These are phyloP conservation scores for Schizophyllum amplum DNA, from an alignment of 1,284 basidiomycete genomes.

Conservation along the genomic window DNA sequence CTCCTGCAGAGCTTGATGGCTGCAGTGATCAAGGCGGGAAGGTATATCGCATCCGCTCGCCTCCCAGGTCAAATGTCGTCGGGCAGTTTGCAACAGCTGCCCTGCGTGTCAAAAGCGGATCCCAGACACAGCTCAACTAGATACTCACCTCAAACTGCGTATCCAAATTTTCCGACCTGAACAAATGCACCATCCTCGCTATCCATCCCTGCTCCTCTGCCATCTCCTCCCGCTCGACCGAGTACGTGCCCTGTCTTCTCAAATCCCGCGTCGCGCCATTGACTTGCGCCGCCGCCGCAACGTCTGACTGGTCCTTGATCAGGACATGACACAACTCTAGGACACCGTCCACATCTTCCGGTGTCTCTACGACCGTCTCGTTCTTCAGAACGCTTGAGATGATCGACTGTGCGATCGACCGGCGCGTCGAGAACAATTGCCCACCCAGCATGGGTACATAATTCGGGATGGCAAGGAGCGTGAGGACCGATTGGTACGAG, in stretches of 20 bases:
- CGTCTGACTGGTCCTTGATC: constrained; percentile 81
- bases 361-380: constrained; percentile 84
- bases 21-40: constrained; percentile 88
- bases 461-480: constrained; percentile 84
- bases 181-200: constrained; percentile 91
- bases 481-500: constrained; percentile 89
- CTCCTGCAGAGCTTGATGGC: constrained; percentile 85
- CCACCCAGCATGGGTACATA: constrained; percentile 76
- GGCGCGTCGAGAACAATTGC: constrained; percentile 84
- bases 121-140: background rate
- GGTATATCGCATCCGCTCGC: constrained; percentile 89
- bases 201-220: constrained; percentile 98
- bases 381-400: constrained; percentile 91
- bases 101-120: constrained; percentile 3
- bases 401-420: constrained; percentile 86
- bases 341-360: constrained; percentile 87
- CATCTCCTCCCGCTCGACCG: constrained; percentile 75
- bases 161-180: constrained; percentile 75
- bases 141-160: constrained; percentile 77
- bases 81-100: constrained; percentile 82
- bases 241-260: constrained; percentile 47
- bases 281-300: constrained; percentile 17
- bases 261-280: constrained; percentile 35
- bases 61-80: constrained; percentile 86
- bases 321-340: constrained; percentile 86